Percentiles rank a stretch among this genome's conserved stretches.
These are phyloP conservation scores for Mortierella sp. DNA, from an alignment of 371 early-diverging fungal species.

Conservation along the genomic window DNA sequence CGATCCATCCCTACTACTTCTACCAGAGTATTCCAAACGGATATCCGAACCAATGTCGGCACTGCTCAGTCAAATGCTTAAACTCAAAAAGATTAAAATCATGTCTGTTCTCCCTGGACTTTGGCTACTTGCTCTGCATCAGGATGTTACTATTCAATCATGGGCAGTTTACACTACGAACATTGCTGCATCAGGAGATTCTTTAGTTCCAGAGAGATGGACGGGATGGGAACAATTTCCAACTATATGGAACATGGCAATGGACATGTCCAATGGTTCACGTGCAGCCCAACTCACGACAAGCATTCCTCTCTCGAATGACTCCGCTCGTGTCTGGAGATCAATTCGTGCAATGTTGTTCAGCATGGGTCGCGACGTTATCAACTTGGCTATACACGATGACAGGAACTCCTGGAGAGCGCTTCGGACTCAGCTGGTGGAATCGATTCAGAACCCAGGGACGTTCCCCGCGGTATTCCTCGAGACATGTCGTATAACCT, in stretches of 20 bases:
- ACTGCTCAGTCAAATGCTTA: slow-evolving; percentile 23
- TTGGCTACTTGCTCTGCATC: slow-evolving; percentile 42
- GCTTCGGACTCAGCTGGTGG: slow-evolving; percentile 10
- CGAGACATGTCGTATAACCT: slow-evolving; percentile 25
- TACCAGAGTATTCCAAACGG: slow-evolving; percentile 13
- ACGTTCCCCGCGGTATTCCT: slow-evolving; percentile 15
- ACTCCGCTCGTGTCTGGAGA: slow-evolving; percentile 26
- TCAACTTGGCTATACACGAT: slow-evolving; percentile 9
- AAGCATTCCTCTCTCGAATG: slow-evolving; percentile 17
- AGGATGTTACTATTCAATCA: slow-evolving; percentile 18
- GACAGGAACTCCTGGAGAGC: slow-evolving; percentile 18
- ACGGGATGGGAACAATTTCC: slow-evolving; percentile 45
- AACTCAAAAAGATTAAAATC: slow-evolving; percentile 31
- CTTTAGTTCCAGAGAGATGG: slow-evolving; percentile 30
- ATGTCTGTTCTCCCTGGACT: slow-evolving; percentile 39
- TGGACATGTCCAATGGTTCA: slow-evolving; percentile 15
- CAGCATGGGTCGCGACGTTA: slow-evolving; percentile 18
- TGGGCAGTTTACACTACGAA: slow-evolving; percentile 35
- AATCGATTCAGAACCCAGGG: slow-evolving; percentile 13
- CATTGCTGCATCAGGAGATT: slow-evolving; percentile 19
- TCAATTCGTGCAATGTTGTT: slow-evolving; percentile 29
- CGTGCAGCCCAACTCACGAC: neutral
- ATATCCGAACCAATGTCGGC: slow-evolving; percentile 17
- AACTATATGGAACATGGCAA: slow-evolving; percentile 14
- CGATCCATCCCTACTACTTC: slow-evolving; percentile 32